phyloP scores from a whole-genome alignment of 2,329 filamentous ascomycete species.

The Alternaria arbusti region DNA sequence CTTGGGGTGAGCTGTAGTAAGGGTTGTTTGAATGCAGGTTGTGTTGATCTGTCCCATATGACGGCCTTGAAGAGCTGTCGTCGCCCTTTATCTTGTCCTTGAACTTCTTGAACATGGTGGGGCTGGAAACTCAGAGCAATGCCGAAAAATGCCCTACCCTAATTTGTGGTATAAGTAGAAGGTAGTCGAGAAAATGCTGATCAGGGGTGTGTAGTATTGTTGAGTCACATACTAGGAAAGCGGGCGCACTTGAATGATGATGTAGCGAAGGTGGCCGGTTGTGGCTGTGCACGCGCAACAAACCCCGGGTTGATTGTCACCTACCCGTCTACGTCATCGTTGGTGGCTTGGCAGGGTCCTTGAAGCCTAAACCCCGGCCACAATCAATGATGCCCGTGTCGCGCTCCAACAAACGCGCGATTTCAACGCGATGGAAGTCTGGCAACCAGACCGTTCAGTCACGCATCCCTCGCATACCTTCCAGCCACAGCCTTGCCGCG shows the following conservation, averaged over 20 bases:
- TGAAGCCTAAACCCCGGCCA: background rate
- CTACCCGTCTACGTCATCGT: slow-evolving; percentile 11
- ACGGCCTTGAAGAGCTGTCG: slow-evolving; percentile 21
- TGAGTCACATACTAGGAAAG: background rate
- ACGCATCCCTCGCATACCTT: slow-evolving; percentile 6
- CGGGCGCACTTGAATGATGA: slow-evolving; percentile 1
- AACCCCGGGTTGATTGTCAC: background rate
- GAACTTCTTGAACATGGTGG: slow-evolving; percentile 44
- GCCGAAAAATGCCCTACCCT: background rate
- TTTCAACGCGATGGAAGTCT: background rate
- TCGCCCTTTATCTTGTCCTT: slow-evolving; percentile 44
- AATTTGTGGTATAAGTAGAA: too few relatives aligned
- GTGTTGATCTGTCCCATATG: slow-evolving; percentile 26
- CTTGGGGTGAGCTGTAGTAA: slow-evolving; percentile 24
- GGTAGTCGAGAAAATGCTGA: background rate
- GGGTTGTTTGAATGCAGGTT: slow-evolving; percentile 36
- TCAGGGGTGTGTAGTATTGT: background rate
- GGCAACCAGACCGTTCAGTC: background rate
- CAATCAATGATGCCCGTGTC: background rate
- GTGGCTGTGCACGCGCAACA: slow-evolving; percentile 12
- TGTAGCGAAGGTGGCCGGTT: background rate
- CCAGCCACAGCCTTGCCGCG: slow-evolving; percentile 4
- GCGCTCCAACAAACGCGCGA: background rate
- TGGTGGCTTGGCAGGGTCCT: slow-evolving; percentile 8
- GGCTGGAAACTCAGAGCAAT: background rate